Evolutionary conservation across 2,329 filamentous ascomycete species (phyloP), one percentile per base, ranked within the genome.

Genomic region (Berkeleyomyces rouxiae): DNA sequence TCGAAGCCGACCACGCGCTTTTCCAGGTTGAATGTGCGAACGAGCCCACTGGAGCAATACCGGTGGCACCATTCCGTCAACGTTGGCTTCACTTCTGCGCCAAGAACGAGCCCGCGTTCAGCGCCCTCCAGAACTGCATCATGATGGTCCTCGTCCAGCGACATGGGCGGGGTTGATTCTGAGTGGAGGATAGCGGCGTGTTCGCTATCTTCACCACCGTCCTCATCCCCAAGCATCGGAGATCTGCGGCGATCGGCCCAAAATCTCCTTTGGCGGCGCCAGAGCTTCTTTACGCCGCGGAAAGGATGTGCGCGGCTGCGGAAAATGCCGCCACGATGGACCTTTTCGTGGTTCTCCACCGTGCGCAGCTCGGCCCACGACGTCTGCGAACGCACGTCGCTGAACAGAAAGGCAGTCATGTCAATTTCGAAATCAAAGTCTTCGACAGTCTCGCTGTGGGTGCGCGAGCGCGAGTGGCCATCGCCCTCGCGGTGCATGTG

Each of bases 21-120:
- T 66, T 74, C 73, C 23, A 85, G 71, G 1, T 72, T 69, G 66
- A 86, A 82, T 53, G 72, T 75, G 69, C 85, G 85, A 42, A 88
- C 74, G 7, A 74, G 74, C 0, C 81, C 76, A 66, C 79, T 82
- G 2, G 79, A 79, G 68, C 82, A 84, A 72, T 82, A 91, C 46
- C 79, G 78, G 64, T 85, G 80, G 67, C 85, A 88, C 86, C 87
- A 90, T 64, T 84, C 79, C 7, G 57, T 64, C 16, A 69, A 65
- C 6, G 63, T 44, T 9, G 63, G 65, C 31, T 61, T 62, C 10
- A 33, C 59, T 16, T 42, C 42, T 36, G 10, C 46, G 7, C 57
- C 39, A 9, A 59, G 13, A 9, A 76, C 75, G 9, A 78, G 70
- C 67, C 80, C 76, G 62, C 79, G 71, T 11, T 40, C 57, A 63